Evolutionary conservation across 2,329 filamentous ascomycete species (phyloP).

Genomic region (Epichloe bromicola): DNA sequence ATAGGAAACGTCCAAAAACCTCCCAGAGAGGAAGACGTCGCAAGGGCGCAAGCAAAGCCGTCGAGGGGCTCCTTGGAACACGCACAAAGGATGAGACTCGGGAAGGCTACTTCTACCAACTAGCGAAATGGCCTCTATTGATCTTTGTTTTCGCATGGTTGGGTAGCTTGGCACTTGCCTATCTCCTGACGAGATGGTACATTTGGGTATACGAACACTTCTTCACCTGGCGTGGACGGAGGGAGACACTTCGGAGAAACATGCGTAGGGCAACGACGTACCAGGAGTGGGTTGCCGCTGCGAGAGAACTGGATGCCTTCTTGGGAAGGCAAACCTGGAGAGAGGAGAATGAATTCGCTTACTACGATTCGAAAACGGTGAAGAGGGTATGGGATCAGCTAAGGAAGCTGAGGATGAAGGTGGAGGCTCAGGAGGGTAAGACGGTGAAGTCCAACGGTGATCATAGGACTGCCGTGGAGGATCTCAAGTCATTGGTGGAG

Average conservation of each 20-base stretch:
- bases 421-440: constrained; percentile 37
- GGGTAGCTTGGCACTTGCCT: constrained; percentile 53
- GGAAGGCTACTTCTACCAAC: constrained; percentile 78
- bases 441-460: constrained; percentile 21
- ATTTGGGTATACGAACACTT: constrained; percentile 88
- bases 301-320: constrained; percentile 65
- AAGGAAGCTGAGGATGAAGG: constrained; percentile 45
- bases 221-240: constrained; percentile 73
- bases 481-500: constrained; percentile 66
- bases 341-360: constrained; percentile 60
- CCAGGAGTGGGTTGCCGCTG: constrained; percentile 68
- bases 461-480: constrained; percentile 47
- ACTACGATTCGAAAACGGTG: constrained; percentile 84
- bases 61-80: constrained; percentile 32
- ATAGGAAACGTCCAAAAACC: constrained; percentile 23
- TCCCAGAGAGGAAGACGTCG: constrained; percentile 18
- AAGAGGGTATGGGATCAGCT: constrained; percentile 66
- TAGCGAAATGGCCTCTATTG: constrained; percentile 88
- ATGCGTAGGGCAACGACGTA: constrained; percentile 65
- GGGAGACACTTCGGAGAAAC: constrained; percentile 56
- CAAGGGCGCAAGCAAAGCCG: constrained; percentile 25
- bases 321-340: constrained; percentile 74
- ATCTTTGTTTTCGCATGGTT: constrained; percentile 73
- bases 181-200: constrained; percentile 74
- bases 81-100: constrained; percentile 80